phyloP scores from a whole-genome alignment of 495 filamentous ascomycete species.

The Trichodelitschia bisporula region DNA sequence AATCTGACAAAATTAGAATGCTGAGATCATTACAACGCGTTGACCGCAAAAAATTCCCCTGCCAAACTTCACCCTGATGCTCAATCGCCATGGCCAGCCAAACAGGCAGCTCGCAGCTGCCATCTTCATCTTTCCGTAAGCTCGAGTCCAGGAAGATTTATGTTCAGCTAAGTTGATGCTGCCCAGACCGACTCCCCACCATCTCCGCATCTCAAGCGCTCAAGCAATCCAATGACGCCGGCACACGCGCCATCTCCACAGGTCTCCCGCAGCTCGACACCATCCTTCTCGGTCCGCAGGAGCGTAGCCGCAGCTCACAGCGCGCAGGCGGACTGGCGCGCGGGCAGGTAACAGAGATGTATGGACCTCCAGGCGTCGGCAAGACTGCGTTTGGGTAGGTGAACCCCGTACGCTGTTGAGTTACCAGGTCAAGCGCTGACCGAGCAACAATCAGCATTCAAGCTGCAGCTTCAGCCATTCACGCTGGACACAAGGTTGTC shows the following conservation, averaged over 20 bases:
- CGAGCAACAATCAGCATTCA: conserved; percentile 29
- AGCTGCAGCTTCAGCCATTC: conserved; percentile 35
- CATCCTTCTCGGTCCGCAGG: conserved; percentile 8
- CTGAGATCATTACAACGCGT: too few species aligned
- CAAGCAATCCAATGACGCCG: conserved; percentile 28
- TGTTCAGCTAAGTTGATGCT: conserved; percentile 1
- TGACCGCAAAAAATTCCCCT: too few species aligned
- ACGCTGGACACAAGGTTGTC: conserved; percentile 36
- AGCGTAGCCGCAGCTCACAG: background rate
- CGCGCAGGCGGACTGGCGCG: conserved; percentile 31
- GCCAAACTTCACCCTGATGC: too few species aligned
- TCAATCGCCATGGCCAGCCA: conserved; percentile 8
- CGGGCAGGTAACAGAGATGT: conserved; percentile 70
- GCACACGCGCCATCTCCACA: conserved; percentile 33
- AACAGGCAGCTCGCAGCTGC: conserved; percentile 13
- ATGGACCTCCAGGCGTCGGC: conserved; percentile 68
- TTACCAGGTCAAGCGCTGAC: background rate
- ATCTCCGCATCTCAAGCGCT: conserved; percentile 72
- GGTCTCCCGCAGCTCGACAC: conserved; percentile 30
- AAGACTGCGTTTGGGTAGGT: conserved; percentile 64
- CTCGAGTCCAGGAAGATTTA: conserved; percentile 1
- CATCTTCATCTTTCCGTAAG: conserved; percentile 12
- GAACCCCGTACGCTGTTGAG: conserved; percentile 2
- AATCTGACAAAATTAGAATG: too few species aligned
- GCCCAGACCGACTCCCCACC: conserved; percentile 53